These are phyloP conservation scores for Fusarium sp. DNA, from an alignment of 2,329 filamentous ascomycete species.

Conservation along the genomic window DNA sequence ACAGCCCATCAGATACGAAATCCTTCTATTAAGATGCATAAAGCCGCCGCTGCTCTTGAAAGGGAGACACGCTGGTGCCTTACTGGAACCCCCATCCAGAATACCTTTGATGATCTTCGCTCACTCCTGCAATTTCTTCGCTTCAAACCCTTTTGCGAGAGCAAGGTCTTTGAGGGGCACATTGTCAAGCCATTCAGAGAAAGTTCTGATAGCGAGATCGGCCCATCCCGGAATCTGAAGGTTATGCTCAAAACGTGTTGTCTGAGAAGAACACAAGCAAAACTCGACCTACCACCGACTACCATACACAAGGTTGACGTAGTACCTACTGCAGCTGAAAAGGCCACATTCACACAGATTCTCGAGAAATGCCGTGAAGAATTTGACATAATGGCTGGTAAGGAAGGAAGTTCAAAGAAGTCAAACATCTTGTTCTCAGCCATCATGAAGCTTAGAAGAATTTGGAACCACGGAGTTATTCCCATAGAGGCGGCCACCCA, in stretches of 20 bases:
- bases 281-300: rapidly evolving
- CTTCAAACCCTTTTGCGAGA: rapidly evolving
- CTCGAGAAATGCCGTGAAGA: not conserved
- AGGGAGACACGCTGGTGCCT: not conserved
- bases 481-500: rapidly evolving
- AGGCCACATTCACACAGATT: rapidly evolving
- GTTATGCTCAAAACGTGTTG: not conserved
- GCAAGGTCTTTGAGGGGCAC: not conserved
- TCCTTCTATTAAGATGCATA: rapidly evolving
- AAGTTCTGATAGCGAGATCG: rapidly evolving
- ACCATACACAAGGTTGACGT: rapidly evolving
- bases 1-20: slow-evolving; percentile 11
- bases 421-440: not conserved
- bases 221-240: not conserved
- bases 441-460: slow-evolving; percentile 5
- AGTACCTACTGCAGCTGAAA: not conserved
- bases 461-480: not conserved
- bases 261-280: not conserved
- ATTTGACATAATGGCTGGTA: not conserved
- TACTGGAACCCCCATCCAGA: not conserved
- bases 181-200: not conserved
- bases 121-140: not conserved
- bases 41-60: rapidly evolving
- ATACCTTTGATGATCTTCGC: not conserved
- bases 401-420: not conserved